Evolutionary conservation across 164 flowering plant genomes (phyloP).

Genomic region (Stephania cephalantha): DNA sequence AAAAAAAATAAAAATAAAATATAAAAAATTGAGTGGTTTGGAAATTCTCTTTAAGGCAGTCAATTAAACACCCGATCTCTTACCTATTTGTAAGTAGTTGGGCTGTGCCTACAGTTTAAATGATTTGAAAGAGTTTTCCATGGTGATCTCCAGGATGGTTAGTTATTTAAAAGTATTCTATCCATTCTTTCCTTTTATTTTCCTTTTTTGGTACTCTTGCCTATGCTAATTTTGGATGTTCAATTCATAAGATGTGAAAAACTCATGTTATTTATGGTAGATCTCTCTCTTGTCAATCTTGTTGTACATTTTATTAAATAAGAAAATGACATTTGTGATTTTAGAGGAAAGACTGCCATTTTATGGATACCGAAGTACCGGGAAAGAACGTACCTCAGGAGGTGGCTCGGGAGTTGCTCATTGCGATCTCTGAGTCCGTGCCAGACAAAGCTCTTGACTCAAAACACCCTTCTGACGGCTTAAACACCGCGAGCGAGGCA

Average conservation of each 20-base stretch:
- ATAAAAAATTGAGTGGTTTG: no score
- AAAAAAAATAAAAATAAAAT: no score
- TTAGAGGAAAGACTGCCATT: conserved; percentile 14
- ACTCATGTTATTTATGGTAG: background rate
- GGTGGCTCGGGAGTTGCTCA: conserved; percentile 51
- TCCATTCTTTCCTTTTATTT: background rate
- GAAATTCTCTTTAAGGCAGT: no score
- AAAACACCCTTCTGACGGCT: conserved; percentile 15
- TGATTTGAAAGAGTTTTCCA: no score
- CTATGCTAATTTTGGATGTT: background rate
- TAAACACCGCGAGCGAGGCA: conserved; percentile 14
- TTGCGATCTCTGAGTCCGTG: conserved; percentile 38
- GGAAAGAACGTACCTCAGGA: conserved; percentile 32
- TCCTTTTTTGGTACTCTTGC: background rate
- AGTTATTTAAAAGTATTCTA: no score
- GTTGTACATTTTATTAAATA: background rate
- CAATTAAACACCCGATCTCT: no score
- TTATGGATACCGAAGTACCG: conserved; percentile 40
- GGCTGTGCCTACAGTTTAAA: no score
- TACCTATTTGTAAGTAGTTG: no score
- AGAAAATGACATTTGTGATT: background rate
- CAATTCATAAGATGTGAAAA: background rate
- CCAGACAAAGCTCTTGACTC: conserved; percentile 18
- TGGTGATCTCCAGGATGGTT: no score
- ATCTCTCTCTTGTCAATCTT: background rate